Percentiles rank a stretch among this genome's conserved stretches.
Evolutionary conservation across 2,329 filamentous ascomycete genomes (phyloP).

Genomic region (Colletotrichum acutatum): DNA sequence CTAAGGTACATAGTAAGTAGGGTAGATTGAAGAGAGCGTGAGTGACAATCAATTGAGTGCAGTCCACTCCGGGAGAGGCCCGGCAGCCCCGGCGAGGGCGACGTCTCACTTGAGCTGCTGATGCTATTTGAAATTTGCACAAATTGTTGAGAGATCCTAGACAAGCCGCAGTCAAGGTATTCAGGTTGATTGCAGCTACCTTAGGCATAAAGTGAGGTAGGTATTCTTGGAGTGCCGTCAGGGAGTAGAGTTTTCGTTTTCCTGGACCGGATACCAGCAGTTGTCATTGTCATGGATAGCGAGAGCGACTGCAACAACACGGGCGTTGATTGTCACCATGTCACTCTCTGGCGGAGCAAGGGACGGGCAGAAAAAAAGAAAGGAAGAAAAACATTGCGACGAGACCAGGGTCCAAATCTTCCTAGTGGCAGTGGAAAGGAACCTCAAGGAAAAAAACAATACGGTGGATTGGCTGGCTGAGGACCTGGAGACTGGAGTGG

Average conservation of each 20-base stretch:
- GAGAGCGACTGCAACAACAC: background rate
- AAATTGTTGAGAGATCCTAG: constrained; percentile 5
- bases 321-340: background rate
- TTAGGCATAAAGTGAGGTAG: too few species aligned
- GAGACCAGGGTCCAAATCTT: constrained; percentile 10
- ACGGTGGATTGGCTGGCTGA: background rate
- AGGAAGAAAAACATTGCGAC: background rate
- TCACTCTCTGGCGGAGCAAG: constrained; percentile 4
- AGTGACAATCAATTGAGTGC: constrained; percentile 23
- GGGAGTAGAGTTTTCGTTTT: background rate
- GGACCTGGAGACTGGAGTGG: too few species aligned
- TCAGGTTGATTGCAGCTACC: constrained; percentile 22
- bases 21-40: background rate
- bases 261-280: background rate
- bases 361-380: background rate
- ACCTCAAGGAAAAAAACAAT: background rate
- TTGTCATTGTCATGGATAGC: background rate
- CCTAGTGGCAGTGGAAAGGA: background rate
- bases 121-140: background rate
- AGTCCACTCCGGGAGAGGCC: constrained; percentile 10
- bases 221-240: background rate
- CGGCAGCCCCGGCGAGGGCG: constrained; percentile 5
- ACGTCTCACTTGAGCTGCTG: constrained; percentile 24
- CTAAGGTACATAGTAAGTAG: too few species aligned
- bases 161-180: background rate